Evolutionary conservation across 176 grass and related monocot genomes (phyloP).

Genomic region (Carex parvula): DNA sequence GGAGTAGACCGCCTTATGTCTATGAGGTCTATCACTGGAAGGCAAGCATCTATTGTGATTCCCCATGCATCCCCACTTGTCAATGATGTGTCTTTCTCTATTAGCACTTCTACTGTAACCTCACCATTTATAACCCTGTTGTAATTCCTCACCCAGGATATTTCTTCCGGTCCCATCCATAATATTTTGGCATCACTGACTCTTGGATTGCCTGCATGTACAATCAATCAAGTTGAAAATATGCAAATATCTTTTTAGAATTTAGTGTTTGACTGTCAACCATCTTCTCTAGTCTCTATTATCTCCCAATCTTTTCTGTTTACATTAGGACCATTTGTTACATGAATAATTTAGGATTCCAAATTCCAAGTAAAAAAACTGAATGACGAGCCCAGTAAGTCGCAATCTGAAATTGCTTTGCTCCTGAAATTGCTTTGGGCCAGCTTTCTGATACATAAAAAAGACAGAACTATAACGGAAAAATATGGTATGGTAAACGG

Average conservation of each 20-base stretch:
- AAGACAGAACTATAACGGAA: not conserved
- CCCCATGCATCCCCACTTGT: conserved; percentile 75
- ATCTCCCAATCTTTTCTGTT: not conserved
- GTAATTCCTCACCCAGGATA: conserved; percentile 60
- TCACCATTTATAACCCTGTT: conserved; percentile 54
- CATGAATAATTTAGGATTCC: not conserved
- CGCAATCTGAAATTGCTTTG: not conserved
- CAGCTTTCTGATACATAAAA: not conserved
- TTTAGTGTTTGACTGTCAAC: not conserved
- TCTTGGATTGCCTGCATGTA: conserved; percentile 67
- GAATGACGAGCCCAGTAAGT: not conserved
- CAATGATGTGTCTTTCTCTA: conserved; percentile 56
- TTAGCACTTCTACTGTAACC: conserved; percentile 63
- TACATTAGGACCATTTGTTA: not conserved
- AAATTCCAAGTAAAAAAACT: not conserved
- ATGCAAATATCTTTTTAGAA: conserved; percentile 3
- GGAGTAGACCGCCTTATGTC: conserved; percentile 72
- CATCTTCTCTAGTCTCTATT: not conserved
- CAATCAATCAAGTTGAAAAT: conserved; percentile 10
- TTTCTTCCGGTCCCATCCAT: conserved; percentile 69
- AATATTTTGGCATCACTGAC: conserved; percentile 71
- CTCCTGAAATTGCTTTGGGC: not conserved
- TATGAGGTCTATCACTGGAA: conserved; percentile 80
- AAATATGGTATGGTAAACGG: not conserved
- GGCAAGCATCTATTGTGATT: conserved; percentile 79